phyloP scores from a whole-genome alignment of 441 rosid genomes.

The Erodium trifolium region DNA sequence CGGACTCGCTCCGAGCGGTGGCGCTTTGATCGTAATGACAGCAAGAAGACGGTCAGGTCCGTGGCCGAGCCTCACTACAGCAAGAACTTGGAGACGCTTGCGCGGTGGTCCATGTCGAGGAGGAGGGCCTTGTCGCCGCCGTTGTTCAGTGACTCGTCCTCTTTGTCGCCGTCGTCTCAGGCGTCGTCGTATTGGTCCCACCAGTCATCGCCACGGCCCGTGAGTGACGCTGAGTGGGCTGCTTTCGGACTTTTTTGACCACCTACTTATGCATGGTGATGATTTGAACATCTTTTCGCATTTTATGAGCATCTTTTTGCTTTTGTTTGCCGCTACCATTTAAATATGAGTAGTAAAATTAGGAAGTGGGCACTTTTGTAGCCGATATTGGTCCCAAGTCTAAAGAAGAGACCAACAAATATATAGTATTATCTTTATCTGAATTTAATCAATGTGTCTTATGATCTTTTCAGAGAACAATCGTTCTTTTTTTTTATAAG shows the following conservation, averaged over 20 bases:
- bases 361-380: too few species aligned
- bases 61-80: too few species aligned
- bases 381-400: too few species aligned
- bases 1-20: slow-evolving; percentile 51
- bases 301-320: neutral
- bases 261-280: neutral
- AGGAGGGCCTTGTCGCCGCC: slow-evolving; percentile 41
- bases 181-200: slow-evolving; percentile 43
- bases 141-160: slow-evolving; percentile 24
- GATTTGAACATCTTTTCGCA: too few species aligned
- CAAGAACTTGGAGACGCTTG: too few species aligned
- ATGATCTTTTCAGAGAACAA: too few species aligned
- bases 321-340: neutral
- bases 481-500: too few species aligned
- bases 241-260: neutral
- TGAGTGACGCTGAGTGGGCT: neutral
- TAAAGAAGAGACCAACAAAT: too few species aligned
- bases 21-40: slow-evolving; percentile 40
- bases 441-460: too few species aligned
- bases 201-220: neutral
- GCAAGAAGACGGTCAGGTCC: slow-evolving; percentile 35
- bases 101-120: slow-evolving; percentile 27
- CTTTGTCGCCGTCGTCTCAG: slow-evolving; percentile 34
- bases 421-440: too few species aligned
- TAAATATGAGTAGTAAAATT: neutral